Percentiles rank a stretch among this genome's conserved stretches.
phyloP scores from a whole-genome alignment of 2,329 filamentous ascomycete genomes.

The Venturia pyrina region DNA sequence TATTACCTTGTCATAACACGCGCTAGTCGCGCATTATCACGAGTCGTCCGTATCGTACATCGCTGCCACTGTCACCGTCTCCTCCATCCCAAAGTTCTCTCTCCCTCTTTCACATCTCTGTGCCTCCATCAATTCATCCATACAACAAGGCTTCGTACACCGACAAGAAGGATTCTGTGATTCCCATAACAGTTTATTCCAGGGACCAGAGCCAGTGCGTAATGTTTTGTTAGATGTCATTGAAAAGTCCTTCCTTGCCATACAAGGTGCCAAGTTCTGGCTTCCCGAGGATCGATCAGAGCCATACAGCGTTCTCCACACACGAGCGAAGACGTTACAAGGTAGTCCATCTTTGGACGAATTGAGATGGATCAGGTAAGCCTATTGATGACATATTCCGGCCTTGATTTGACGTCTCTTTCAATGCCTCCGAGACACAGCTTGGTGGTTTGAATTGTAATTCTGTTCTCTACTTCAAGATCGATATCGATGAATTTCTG shows the following conservation, averaged over 20 bases:
- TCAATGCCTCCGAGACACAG: too few species aligned
- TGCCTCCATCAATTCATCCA: not conserved
- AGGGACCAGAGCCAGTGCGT: conserved; percentile 3
- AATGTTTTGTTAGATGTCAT: conserved; percentile 2
- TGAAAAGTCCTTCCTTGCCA: not conserved
- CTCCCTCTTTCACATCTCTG: too few species aligned
- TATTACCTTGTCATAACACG: not conserved
- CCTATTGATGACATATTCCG: too few species aligned
- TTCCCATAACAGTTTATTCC: too few species aligned
- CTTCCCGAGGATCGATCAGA: conserved; percentile 5
- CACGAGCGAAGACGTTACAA: not conserved
- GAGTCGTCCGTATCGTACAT: not conserved
- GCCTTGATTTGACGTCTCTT: too few species aligned
- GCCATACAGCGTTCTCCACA: conserved; percentile 3
- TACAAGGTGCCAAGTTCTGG: not conserved
- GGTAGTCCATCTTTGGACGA: not conserved
- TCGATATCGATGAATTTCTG: too few species aligned
- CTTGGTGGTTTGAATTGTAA: too few species aligned
- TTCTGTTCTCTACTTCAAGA: too few species aligned
- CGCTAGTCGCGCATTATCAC: not conserved
- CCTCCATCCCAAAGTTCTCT: too few species aligned
- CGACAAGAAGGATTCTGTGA: not conserved
- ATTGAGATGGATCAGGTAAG: conserved; percentile 1
- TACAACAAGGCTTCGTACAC: not conserved
- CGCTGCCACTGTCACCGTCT: too few species aligned